Base-by-base conservation (phyloP, 805 yeast species). In the Starmerella gropengiesseri region DNA sequence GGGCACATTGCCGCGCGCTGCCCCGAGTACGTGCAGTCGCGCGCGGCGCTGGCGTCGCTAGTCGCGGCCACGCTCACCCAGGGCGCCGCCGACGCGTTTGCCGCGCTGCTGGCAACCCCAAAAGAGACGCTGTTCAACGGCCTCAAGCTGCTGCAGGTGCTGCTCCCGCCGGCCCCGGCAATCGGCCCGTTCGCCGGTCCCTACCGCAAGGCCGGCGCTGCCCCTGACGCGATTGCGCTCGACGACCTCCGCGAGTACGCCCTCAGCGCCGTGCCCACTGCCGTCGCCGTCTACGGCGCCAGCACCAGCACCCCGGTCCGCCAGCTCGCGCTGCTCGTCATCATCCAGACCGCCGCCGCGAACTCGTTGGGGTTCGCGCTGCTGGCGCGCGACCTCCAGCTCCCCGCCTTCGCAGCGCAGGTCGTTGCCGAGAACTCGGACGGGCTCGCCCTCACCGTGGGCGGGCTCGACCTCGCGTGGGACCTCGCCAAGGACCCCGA, bases 271-370 rank as follows among this genome's bases (percentile, higher is more conserved):
- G 31, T 35, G 3, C 50, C 48, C 5, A 33, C 49, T 13, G 45
- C 52, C 7, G 25, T 34, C n/a, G 30, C 47, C 2, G 27, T 52
- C 1, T 51, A 53, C 26, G 26, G 48, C 2, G 48, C 53, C 8
- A 37, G 45, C 29, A 45, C 51, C 1, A 49, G 44, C 19, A 16
- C 30, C 8, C 37, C 41, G 3, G 39, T 53, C 16, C 39, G 55
- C 1, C 50, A 53, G 31, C 40, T 39, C 16, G 46, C 52, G 3
- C 31, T 53, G 18, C 37, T 43, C 21, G 41, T 47, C 6, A 52
- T 37, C 50, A 54, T 34, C 50, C 61, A 35, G 45, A 47, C 48
- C 37, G 56, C 41, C 26, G 48, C 42, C 7, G 40, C 29, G 3
- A 40, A 37, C 23, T 49, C 32, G 3, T n/a, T 28, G 3, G 22